A percentile compares a stretch with the other conserved stretches of the same genome.
phyloP scores from a whole-genome alignment of 345 rosid genomes.

The Erysimum cheiranthoides region DNA sequence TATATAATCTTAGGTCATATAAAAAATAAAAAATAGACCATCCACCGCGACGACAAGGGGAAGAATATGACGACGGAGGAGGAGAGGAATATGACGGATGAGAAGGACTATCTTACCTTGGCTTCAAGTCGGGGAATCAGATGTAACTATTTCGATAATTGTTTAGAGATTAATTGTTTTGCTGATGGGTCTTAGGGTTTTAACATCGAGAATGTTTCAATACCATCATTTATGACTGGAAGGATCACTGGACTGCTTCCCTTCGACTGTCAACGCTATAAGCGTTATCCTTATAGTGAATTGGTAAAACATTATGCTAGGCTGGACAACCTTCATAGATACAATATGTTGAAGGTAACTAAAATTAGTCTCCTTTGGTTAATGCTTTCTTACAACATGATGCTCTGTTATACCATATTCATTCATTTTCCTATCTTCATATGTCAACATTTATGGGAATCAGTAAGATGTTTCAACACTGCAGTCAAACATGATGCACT shows the following conservation, averaged over 20 bases:
- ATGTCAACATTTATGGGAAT: too few relatives aligned
- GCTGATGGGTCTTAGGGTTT: constrained; percentile 11
- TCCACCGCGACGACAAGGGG: neutral
- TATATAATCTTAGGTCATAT: too few relatives aligned
- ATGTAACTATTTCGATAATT: neutral
- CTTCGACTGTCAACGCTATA: neutral
- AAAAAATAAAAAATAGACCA: neutral
- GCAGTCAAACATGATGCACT: too few relatives aligned
- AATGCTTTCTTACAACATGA: too few relatives aligned
- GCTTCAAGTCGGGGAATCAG: neutral
- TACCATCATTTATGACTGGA: neutral
- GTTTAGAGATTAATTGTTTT: neutral
- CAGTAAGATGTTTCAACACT: too few relatives aligned
- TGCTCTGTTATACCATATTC: too few relatives aligned
- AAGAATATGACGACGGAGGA: constrained; percentile 1
- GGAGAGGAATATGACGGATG: neutral
- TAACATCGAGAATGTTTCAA: neutral
- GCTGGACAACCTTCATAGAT: constrained; percentile 20
- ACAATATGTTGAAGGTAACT: constrained; percentile 11
- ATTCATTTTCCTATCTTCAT: too few relatives aligned
- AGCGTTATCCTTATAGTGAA: neutral
- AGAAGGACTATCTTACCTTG: neutral
- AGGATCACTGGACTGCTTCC: neutral
- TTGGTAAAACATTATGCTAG: neutral
- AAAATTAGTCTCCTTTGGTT: too few relatives aligned